Evolutionary conservation across 1,284 basidiomycete genomes (phyloP).

Genomic region (Cryptococcus sp.): DNA sequence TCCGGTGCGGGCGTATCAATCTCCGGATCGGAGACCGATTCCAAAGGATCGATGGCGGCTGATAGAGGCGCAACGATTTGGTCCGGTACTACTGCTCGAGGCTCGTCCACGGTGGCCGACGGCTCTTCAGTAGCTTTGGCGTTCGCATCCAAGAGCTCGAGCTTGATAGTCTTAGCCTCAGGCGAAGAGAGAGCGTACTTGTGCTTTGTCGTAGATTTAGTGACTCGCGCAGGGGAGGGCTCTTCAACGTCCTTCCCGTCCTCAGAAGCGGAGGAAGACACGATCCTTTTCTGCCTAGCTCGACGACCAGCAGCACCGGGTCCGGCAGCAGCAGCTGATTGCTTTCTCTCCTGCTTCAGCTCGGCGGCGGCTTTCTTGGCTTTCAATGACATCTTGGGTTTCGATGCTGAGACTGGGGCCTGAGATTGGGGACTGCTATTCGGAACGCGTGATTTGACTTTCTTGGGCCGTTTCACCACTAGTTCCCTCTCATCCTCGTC

Average conservation of each 20-base stretch:
- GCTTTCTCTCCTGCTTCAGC: constrained; percentile 6
- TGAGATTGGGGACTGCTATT: constrained; percentile 6
- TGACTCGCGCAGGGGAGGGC: neutral
- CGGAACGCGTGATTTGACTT: neutral
- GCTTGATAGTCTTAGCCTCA: constrained; percentile 8
- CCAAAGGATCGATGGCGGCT: constrained; percentile 9
- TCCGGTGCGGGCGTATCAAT: neutral
- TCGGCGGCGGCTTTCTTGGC: constrained; percentile 1
- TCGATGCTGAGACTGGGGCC: no score
- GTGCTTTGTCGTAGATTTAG: neutral
- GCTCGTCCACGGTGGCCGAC: constrained; percentile 4
- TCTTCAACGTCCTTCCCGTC: constrained; percentile 18
- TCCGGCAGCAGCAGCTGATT: neutral
- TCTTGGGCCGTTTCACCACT: constrained; percentile 1
- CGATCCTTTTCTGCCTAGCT: constrained; percentile 17
- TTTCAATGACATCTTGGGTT: constrained; percentile 6
- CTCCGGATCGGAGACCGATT: constrained; percentile 7
- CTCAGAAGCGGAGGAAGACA: constrained; percentile 24
- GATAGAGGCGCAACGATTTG: constrained; percentile 18
- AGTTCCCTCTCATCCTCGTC: constrained; percentile 9
- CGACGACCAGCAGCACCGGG: neutral
- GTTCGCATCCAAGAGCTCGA: constrained; percentile 7
- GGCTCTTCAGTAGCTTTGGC: neutral
- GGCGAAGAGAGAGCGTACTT: constrained; percentile 6
- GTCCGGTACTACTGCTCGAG: constrained; percentile 17